Conservation (phyloP, 169 alveolate species). For the Pseudocohnilembus persalinus region DNA sequence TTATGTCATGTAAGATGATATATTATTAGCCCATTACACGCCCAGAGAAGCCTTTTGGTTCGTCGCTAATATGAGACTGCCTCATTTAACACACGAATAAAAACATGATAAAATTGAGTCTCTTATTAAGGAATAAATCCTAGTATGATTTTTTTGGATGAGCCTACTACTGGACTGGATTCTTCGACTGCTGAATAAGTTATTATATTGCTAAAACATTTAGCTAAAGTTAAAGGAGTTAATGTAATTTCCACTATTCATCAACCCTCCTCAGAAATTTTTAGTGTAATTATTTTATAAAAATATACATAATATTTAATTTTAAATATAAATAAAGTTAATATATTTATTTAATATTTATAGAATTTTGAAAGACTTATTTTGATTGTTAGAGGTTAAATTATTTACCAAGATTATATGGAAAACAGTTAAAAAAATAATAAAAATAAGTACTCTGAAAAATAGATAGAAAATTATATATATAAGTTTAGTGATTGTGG, state of each 20-base stretch:
- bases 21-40: conserved; percentile 78
- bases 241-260: conserved; percentile 77
- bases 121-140: conserved; percentile 68
- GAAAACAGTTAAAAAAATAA: no score
- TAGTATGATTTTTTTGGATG: conserved; percentile 78
- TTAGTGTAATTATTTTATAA: no score
- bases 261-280: conserved; percentile 76
- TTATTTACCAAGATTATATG: conserved; percentile 66
- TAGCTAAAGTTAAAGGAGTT: conserved; percentile 52
- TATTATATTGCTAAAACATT: conserved; percentile 39
- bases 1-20: conserved; percentile 87
- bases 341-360: no score
- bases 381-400: conserved; percentile 58
- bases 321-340: no score
- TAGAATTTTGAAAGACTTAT: conserved; percentile 57
- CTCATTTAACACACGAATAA: conserved; percentile 31
- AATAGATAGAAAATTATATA: no score
- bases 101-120: conserved; percentile 57
- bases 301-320: no score
- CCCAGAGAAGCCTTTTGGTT: conserved; percentile 61
- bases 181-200: conserved; percentile 64
- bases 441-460: no score
- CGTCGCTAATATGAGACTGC: conserved; percentile 65
- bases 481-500: conserved; percentile 63
- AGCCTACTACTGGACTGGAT: conserved; percentile 82